Percentiles rank a stretch among this genome's conserved stretches.
Conservation (phyloP, 345 rosid genomes). For the Brassica napus region DNA sequence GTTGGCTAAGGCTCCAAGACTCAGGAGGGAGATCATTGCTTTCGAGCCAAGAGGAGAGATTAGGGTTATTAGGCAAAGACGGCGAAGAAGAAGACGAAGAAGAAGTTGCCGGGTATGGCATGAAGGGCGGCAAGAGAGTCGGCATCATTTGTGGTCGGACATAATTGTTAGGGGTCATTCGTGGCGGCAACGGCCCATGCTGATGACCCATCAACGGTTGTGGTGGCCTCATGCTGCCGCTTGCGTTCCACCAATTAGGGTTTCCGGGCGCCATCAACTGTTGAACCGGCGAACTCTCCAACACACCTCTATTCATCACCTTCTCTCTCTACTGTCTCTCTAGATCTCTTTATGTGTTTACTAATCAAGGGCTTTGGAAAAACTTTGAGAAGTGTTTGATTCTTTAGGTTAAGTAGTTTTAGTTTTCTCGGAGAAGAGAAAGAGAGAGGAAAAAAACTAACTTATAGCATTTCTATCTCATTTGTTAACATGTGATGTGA, state of each 20-base stretch:
- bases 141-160: conserved; percentile 41
- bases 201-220: conserved; percentile 46
- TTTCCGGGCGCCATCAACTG: conserved; percentile 81
- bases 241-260: conserved; percentile 86
- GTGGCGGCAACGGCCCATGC: conserved; percentile 33
- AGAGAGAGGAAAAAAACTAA: conserved; percentile 14
- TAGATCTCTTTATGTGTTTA: conserved; percentile 35
- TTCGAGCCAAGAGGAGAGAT: conserved; percentile 58
- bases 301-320: conserved; percentile 67
- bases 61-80: conserved; percentile 43
- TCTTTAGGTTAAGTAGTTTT: conserved; percentile 50
- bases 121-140: conserved; percentile 50
- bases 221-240: conserved; percentile 63
- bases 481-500: conserved; percentile 38
- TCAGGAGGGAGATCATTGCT: conserved; percentile 70
- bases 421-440: conserved; percentile 32
- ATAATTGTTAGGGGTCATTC: conserved; percentile 35
- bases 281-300: conserved; percentile 80
- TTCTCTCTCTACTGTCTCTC: conserved; percentile 29
- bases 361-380: conserved; percentile 51
- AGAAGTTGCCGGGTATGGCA: conserved; percentile 50
- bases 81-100: conserved; percentile 62
- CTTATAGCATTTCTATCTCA: conserved; percentile 25
- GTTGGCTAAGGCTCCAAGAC: conserved; percentile 79
- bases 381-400: conserved; percentile 51